Percentiles rank a stretch among this genome's conserved stretches.
Conservation (phyloP, 2,329 filamentous ascomycete genomes). For the Tolypocladium guangdongense region DNA sequence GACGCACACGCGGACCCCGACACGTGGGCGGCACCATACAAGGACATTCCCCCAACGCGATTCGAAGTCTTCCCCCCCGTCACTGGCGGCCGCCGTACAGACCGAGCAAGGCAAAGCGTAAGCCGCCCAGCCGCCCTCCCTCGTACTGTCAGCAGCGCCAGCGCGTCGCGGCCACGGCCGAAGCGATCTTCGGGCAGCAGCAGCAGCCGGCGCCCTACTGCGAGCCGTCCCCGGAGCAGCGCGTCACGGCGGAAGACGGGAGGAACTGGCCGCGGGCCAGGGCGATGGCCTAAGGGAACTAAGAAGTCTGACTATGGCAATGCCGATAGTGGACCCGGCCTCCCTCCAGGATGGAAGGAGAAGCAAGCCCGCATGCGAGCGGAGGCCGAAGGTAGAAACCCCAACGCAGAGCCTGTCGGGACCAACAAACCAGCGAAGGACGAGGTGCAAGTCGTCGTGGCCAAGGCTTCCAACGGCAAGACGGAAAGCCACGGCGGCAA, state of each 20-base stretch:
- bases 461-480: slow-evolving; percentile 9
- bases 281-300: slow-evolving; percentile 56
- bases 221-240: slow-evolving; percentile 29
- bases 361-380: slow-evolving; percentile 11
- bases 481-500: slow-evolving; percentile 1
- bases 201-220: slow-evolving; percentile 17
- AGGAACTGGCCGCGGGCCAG: slow-evolving; percentile 53
- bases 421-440: slow-evolving; percentile 19
- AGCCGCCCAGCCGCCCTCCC: slow-evolving; percentile 25
- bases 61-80: slow-evolving; percentile 72
- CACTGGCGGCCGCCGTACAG: slow-evolving; percentile 34
- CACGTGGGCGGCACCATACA: slow-evolving; percentile 38
- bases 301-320: slow-evolving; percentile 60
- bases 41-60: slow-evolving; percentile 53
- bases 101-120: slow-evolving; percentile 31
- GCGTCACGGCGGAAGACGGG: slow-evolving; percentile 43
- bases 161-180: slow-evolving; percentile 27
- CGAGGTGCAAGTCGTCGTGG: slow-evolving; percentile 21
- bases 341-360: slow-evolving; percentile 46
- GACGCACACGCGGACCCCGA: slow-evolving; percentile 16
- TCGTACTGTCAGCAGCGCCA: slow-evolving; percentile 23
- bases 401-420: slow-evolving; percentile 4
- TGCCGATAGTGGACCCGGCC: slow-evolving; percentile 51
- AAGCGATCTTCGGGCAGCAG: slow-evolving; percentile 22
- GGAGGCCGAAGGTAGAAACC: slow-evolving; percentile 8